These are phyloP conservation scores for Cladophialophora immunda DNA, from an alignment of 2,329 filamentous ascomycete species.

Conservation along the genomic window DNA sequence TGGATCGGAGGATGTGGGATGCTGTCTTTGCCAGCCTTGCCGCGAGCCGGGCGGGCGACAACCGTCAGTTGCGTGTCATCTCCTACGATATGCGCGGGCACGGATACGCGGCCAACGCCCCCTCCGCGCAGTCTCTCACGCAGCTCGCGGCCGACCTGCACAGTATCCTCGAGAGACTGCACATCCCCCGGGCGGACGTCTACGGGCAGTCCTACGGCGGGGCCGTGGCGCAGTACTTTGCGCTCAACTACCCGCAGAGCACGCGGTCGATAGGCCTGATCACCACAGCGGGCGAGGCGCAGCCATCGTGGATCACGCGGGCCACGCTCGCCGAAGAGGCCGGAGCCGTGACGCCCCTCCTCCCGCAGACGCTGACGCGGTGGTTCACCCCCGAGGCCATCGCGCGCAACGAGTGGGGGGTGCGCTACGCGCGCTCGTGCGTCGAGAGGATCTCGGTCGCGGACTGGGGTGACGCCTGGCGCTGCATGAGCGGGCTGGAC, in stretches of 20 bases:
- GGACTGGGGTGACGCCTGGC: slow-evolving; percentile 24
- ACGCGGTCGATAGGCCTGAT: slow-evolving; percentile 20
- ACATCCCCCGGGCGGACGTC: slow-evolving; percentile 19
- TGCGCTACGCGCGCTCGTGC: slow-evolving; percentile 23
- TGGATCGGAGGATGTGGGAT: slow-evolving; percentile 28
- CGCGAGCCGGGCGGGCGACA: neutral
- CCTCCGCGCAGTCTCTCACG: slow-evolving; percentile 1
- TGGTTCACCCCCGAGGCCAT: slow-evolving; percentile 27
- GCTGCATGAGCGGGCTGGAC: slow-evolving; percentile 18
- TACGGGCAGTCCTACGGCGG: slow-evolving; percentile 28
- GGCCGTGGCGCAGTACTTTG: slow-evolving; percentile 26
- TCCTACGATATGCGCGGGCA: slow-evolving; percentile 27
- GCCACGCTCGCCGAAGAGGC: slow-evolving; percentile 20
- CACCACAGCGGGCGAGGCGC: slow-evolving; percentile 21
- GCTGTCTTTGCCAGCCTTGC: slow-evolving; percentile 16
- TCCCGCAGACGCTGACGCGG: slow-evolving; percentile 21
- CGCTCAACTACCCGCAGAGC: slow-evolving; percentile 9
- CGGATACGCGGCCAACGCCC: slow-evolving; percentile 19
- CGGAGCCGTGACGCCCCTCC: neutral
- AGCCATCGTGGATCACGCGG: slow-evolving; percentile 13
- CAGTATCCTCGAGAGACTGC: slow-evolving; percentile 12
- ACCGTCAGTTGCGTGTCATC: slow-evolving; percentile 6
- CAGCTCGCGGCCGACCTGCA: slow-evolving; percentile 20
- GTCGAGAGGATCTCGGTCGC: slow-evolving; percentile 19
- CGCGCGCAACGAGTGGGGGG: slow-evolving; percentile 23